Percentiles rank a stretch among this genome's conserved stretches.
Conservation (phyloP, 2,329 filamentous ascomycete species). For the Waltergamsia citrina region DNA sequence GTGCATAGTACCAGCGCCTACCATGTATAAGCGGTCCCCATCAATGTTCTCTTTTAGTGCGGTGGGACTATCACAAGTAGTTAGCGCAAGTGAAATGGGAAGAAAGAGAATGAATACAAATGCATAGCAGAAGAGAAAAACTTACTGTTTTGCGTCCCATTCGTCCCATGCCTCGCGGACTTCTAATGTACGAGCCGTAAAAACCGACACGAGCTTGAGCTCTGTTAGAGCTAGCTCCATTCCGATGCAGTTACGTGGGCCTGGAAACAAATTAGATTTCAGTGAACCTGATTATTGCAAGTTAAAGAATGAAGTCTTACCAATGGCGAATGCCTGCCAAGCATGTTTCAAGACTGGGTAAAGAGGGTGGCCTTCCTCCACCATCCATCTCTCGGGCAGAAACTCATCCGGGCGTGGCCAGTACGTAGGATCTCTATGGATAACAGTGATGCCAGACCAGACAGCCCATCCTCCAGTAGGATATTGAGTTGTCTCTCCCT, state of each 20-base stretch:
- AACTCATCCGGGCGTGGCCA: conserved; percentile 23
- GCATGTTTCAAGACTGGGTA: conserved; percentile 1
- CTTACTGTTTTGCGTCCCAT: background rate
- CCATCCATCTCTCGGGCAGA: conserved; percentile 26
- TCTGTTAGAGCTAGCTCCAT: conserved; percentile 17
- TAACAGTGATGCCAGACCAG: conserved; percentile 19
- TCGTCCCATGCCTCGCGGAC: background rate
- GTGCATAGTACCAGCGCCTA: background rate
- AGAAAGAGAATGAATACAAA: too few relatives aligned
- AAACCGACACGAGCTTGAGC: background rate
- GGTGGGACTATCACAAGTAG: too few relatives aligned
- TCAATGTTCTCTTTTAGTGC: background rate
- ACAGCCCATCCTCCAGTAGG: conserved; percentile 9
- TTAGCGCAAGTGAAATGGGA: too few relatives aligned
- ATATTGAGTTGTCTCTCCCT: background rate
- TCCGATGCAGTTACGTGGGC: conserved; percentile 25
- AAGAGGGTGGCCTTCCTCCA: background rate
- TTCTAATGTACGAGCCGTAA: background rate
- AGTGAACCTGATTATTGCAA: too few relatives aligned
- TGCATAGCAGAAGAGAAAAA: background rate
- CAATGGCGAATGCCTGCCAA: background rate
- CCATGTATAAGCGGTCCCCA: background rate
- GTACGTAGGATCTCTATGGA: conserved; percentile 19
- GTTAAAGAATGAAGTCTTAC: background rate
- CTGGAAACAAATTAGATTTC: conserved; percentile 4